These are phyloP conservation scores for Xylariaceae sp. DNA, from an alignment of 2,329 filamentous ascomycete genomes.

Conservation along the genomic window DNA sequence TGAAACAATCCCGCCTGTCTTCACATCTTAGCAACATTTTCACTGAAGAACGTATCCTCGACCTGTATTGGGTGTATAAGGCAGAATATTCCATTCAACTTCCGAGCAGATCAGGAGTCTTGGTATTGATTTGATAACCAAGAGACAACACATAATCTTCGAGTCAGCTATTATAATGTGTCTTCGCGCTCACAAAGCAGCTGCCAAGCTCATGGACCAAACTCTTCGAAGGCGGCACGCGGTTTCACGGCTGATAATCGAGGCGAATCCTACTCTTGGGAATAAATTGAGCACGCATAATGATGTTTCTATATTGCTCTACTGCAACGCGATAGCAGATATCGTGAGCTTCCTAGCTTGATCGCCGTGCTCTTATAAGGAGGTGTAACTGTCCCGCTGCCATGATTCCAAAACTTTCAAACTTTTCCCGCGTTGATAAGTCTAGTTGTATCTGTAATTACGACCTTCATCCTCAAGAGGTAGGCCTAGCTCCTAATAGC, in stretches of 20 bases:
- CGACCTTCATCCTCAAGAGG: conserved; percentile 15
- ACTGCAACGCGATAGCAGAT: not conserved
- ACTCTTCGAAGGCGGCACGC: conserved; percentile 2
- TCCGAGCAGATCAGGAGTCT: conserved; percentile 40
- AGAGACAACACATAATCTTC: conserved; percentile 2
- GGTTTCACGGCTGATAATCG: conserved; percentile 22
- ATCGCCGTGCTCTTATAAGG: conserved; percentile 8
- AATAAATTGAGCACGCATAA: conserved; percentile 1
- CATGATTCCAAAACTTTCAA: not conserved
- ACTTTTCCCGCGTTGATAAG: not conserved
- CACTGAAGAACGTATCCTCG: not conserved
- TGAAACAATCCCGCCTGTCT: not conserved
- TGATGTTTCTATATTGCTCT: conserved; percentile 6
- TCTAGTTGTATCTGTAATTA: not conserved
- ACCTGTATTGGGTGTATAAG: conserved; percentile 5
- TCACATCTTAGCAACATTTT: not conserved
- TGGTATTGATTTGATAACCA: conserved; percentile 25
- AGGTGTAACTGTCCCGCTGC: not conserved
- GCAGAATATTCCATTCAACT: too few relatives aligned
- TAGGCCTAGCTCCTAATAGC: not conserved
- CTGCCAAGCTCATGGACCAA: not conserved
- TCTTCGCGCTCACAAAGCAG: not conserved
- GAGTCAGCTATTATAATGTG: not conserved
- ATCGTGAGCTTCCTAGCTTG: not conserved
- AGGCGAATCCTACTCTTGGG: conserved; percentile 10